Percentiles rank a stretch among this genome's conserved stretches.
These are phyloP conservation scores for Lyophyllum atratum DNA, from an alignment of 768 basidiomycete genomes.

Conservation along the genomic window DNA sequence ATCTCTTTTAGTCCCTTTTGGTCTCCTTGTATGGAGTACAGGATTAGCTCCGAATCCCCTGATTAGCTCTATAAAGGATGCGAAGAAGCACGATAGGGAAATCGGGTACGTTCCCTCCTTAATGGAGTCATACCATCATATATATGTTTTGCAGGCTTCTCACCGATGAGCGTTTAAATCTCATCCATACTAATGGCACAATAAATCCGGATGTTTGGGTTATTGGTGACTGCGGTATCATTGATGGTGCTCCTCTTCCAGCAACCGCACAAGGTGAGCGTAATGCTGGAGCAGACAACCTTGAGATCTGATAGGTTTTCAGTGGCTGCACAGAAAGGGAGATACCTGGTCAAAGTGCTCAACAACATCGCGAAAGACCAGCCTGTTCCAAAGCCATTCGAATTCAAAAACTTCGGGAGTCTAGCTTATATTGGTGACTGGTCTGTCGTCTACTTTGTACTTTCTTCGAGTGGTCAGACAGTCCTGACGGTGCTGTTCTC, in stretches of 20 bases:
- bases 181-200: constrained; percentile 54
- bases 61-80: constrained; percentile 56
- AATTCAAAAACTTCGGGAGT: constrained; percentile 72
- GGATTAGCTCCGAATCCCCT: constrained; percentile 84
- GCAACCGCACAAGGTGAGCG: constrained; percentile 79
- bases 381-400: constrained; percentile 53
- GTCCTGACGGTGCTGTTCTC: constrained; percentile 7
- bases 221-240: constrained; percentile 76
- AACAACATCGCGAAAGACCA: constrained; percentile 61
- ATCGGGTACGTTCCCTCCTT: constrained; percentile 40
- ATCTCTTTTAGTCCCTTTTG: constrained; percentile 62
- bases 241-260: constrained; percentile 61
- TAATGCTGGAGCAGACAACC: constrained; percentile 11
- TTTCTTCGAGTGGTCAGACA: not conserved
- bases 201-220: constrained; percentile 73
- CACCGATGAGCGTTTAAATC: constrained; percentile 62
- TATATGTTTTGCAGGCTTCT: constrained; percentile 26
- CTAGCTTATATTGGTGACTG: constrained; percentile 83
- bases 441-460: constrained; percentile 30
- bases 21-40: constrained; percentile 87
- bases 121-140: not conserved
- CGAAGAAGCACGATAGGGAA: constrained; percentile 63
- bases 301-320: constrained; percentile 7
- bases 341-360: constrained; percentile 64
- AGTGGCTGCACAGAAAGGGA: constrained; percentile 81